These are phyloP conservation scores for Nasturtium officinale DNA, from an alignment of 345 rosid species.

Conservation along the genomic window DNA sequence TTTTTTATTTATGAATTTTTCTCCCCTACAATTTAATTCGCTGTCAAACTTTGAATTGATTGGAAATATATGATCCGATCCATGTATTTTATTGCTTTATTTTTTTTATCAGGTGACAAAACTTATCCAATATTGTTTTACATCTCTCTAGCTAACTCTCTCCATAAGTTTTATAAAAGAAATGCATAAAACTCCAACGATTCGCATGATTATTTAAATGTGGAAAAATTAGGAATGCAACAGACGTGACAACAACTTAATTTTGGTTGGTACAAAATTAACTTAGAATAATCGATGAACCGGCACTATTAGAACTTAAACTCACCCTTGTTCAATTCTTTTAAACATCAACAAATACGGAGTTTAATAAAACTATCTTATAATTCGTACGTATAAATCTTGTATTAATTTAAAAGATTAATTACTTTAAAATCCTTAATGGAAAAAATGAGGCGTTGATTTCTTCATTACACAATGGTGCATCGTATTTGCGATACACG, in stretches of 20 bases:
- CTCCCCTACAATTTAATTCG: not conserved
- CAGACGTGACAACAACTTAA: slow-evolving; percentile 26
- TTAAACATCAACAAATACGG: not conserved
- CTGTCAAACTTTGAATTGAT: not conserved
- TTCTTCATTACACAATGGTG: slow-evolving; percentile 6
- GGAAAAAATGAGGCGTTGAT: not conserved
- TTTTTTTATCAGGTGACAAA: not conserved
- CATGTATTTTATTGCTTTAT: not conserved
- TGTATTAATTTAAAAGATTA: not conserved
- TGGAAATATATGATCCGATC: not conserved
- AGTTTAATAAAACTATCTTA: slow-evolving; percentile 16
- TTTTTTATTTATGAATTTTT: slow-evolving; percentile 6
- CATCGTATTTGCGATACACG: slow-evolving; percentile 21
- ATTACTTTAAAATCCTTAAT: not conserved
- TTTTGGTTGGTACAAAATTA: slow-evolving; percentile 39
- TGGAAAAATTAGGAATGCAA: slow-evolving; percentile 23
- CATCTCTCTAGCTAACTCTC: too few relatives aligned
- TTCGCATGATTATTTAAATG: not conserved
- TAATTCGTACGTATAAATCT: not conserved
- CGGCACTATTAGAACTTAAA: slow-evolving; percentile 6
- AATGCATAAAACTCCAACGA: slow-evolving; percentile 1
- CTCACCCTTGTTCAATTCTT: not conserved
- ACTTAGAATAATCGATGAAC: slow-evolving; percentile 16
- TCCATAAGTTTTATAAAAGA: not conserved
- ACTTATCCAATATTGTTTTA: not conserved